Base-by-base conservation (phyloP, 2,329 filamentous ascomycete genomes). In the Talaromyces sp. region DNA sequence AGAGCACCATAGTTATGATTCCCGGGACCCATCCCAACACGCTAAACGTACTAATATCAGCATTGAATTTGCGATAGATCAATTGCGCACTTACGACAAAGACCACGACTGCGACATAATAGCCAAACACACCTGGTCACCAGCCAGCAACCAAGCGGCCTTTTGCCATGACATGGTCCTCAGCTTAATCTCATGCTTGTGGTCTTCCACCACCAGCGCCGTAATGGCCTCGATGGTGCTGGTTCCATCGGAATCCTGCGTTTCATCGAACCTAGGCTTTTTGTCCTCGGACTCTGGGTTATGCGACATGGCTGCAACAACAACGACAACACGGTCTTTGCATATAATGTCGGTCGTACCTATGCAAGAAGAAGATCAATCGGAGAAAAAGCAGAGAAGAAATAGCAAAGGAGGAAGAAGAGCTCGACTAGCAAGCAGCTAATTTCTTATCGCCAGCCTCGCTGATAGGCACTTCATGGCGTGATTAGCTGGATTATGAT, bases 141-240 rank as follows among this genome's bases (percentile, higher is more conserved):
- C 82, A 11, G 72, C 74, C 5, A 83, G 77, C 40, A 83, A 71
- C 75, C 80, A 83, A 7, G 82, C 80, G 1, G 80, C 81, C 70
- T 83, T 83, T 67, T 84, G 81, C 82, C 82, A 84, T 36, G 81
- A 79, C 82, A 83, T 83, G 0, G 81, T 83, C n/a, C 82, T 77
- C 13, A 84, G 78, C 69, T 82, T 79, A 73, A 84, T 84, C 3
- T 84, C 82, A 76, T 83, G 81, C 56, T 72, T 68, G 67, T 81
- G 80, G 68, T 82, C 81, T 77, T 62, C 72, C 49, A 68, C 65
- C 49, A 76, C 66, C 63, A 76, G 66, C 2, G 70, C 72, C 6
- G 68, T 72, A 45, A 76, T 69, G 53, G 65, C 63, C 25, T 69
- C 65, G 22, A 69, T 64, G 22, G 65, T 63, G 47, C 63, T 65